Percentiles rank a stretch among this genome's conserved stretches.
Evolutionary conservation across 2,329 filamentous ascomycete genomes (phyloP).

Genomic region (Seiridium cupressi): DNA sequence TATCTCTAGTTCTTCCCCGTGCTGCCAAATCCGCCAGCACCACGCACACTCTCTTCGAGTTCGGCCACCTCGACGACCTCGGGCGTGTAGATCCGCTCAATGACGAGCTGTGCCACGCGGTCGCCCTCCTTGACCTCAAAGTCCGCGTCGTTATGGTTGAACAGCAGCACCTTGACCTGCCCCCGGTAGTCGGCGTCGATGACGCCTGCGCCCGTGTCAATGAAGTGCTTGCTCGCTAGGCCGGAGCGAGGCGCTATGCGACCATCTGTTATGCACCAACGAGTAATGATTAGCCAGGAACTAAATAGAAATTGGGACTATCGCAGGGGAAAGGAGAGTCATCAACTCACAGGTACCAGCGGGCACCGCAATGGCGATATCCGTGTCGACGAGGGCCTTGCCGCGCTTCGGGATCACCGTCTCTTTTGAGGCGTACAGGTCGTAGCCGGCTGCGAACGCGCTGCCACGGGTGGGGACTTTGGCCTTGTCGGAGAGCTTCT

Average conservation of each 20-base stretch:
- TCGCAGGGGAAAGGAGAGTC: neutral
- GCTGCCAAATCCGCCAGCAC: slow-evolving; percentile 88
- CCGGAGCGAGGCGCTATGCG: slow-evolving; percentile 89
- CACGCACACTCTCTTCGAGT: slow-evolving; percentile 86
- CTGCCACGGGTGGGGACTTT: slow-evolving; percentile 84
- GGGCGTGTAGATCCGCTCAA: slow-evolving; percentile 93
- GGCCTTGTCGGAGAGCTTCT: slow-evolving; percentile 82
- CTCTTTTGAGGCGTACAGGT: slow-evolving; percentile 78
- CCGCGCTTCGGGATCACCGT: slow-evolving; percentile 77
- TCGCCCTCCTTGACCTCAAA: slow-evolving; percentile 84
- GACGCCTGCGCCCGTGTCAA: slow-evolving; percentile 92
- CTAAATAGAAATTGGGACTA: no score
- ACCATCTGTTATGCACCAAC: slow-evolving; percentile 59
- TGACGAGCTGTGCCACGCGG: slow-evolving; percentile 86
- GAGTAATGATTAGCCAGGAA: no score
- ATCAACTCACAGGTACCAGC: slow-evolving; percentile 75
- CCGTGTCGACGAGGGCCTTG: slow-evolving; percentile 85
- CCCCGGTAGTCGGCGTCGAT: slow-evolving; percentile 98
- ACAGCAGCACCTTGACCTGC: slow-evolving; percentile 89
- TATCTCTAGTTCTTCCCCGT: slow-evolving; percentile 54
- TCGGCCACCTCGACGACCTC: slow-evolving; percentile 86
- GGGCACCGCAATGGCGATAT: slow-evolving; percentile 87
- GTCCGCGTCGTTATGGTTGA: slow-evolving; percentile 84
- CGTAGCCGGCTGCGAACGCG: slow-evolving; percentile 88
- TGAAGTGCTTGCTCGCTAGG: slow-evolving; percentile 89